Percentiles rank a stretch among this genome's conserved stretches.
phyloP scores from a whole-genome alignment of 495 filamentous ascomycete species.

The Elaphomyces granulatus region DNA sequence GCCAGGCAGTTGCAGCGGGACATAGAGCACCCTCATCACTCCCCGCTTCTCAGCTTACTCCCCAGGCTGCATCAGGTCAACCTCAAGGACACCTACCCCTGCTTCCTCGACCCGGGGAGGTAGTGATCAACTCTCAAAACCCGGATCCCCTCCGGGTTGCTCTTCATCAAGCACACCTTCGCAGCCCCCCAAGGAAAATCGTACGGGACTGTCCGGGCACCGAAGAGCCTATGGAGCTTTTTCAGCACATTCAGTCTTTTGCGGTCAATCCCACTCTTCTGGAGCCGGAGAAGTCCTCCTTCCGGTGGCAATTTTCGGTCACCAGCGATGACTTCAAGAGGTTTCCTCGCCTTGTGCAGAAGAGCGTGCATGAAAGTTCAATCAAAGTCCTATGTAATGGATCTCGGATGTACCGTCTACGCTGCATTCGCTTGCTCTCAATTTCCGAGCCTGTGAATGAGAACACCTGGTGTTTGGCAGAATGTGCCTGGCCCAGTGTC shows the following conservation, averaged over 20 bases:
- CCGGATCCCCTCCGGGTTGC: conserved; percentile 30
- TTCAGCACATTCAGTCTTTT: conserved; percentile 34
- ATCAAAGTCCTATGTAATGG: conserved; percentile 16
- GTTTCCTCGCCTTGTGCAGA: conserved; percentile 8
- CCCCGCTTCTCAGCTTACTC: neutral
- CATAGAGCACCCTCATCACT: too few relatives aligned
- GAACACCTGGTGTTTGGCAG: conserved; percentile 42
- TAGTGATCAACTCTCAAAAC: conserved; percentile 24
- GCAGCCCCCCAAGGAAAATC: conserved; percentile 37
- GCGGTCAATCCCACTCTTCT: conserved; percentile 25
- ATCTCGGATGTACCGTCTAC: conserved; percentile 26
- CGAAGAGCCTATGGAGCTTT: conserved; percentile 17
- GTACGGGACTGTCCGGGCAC: conserved; percentile 7
- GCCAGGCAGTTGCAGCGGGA: too few relatives aligned
- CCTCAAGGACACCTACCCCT: conserved; percentile 1
- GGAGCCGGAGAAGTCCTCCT: conserved; percentile 9
- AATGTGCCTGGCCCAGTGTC: conserved; percentile 57
- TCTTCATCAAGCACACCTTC: conserved; percentile 43
- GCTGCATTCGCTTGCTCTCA: conserved; percentile 19
- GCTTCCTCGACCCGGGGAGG: conserved; percentile 18
- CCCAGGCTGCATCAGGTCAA: neutral
- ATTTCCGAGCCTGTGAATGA: conserved; percentile 13
- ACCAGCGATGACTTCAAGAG: conserved; percentile 7
- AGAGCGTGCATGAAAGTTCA: conserved; percentile 5
- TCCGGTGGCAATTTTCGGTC: conserved; percentile 20